Percentiles rank a stretch among this genome's conserved stretches.
Evolutionary conservation across 331 rosid genomes (phyloP).

Genomic region (Acacia pycnantha): DNA sequence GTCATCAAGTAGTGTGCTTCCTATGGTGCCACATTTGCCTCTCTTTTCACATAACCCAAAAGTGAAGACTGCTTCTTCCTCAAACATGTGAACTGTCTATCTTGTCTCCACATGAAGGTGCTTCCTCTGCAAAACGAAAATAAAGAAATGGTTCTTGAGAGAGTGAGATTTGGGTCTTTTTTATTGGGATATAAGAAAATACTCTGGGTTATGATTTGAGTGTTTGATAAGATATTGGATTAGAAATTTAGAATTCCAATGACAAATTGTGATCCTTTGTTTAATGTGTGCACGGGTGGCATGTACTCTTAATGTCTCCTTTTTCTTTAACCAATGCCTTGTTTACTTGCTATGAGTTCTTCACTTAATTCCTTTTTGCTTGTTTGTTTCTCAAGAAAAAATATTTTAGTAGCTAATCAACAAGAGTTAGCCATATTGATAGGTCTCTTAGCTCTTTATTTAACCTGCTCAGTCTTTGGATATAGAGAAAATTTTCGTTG

Average conservation of each 20-base stretch:
- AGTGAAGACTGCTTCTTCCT: conserved; percentile 1
- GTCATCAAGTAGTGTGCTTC: conserved; percentile 43
- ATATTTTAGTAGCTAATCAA: background rate
- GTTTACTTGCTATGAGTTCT: background rate
- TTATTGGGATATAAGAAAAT: no score
- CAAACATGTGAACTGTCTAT: conserved; percentile 25
- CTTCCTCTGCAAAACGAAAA: conserved; percentile 16
- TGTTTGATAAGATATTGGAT: background rate
- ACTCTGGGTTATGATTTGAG: background rate
- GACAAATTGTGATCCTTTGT: background rate
- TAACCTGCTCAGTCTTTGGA: no score
- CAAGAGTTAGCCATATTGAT: no score
- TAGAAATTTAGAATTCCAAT: background rate
- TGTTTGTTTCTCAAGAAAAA: background rate
- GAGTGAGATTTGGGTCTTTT: conserved; percentile 36
- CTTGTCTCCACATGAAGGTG: conserved; percentile 29
- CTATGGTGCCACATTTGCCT: conserved; percentile 46
- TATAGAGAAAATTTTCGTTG: no score
- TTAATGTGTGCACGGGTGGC: conserved; percentile 39
- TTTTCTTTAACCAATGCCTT: background rate
- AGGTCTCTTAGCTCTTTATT: no score
- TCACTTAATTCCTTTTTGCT: background rate
- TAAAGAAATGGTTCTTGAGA: background rate
- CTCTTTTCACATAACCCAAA: background rate
- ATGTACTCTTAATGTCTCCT: conserved; percentile 26